These are phyloP conservation scores for Cryphonectria japonica DNA, from an alignment of 2,329 filamentous ascomycete species.

Conservation along the genomic window DNA sequence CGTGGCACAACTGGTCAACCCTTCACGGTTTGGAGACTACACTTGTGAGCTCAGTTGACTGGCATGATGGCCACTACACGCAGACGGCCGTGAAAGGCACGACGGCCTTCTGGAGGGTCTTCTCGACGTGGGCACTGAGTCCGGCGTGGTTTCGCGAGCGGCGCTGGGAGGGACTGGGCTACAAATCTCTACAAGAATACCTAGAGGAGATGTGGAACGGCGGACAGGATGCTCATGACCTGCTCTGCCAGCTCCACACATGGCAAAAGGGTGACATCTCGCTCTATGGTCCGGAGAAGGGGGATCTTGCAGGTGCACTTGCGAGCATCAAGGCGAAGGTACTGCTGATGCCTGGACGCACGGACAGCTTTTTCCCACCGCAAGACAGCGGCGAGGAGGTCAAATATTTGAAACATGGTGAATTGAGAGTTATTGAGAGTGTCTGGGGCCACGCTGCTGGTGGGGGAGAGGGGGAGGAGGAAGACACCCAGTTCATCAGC, in stretches of 20 bases:
- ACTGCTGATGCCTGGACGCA: constrained; percentile 16
- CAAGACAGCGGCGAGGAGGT: constrained; percentile 16
- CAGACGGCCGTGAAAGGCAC: constrained; percentile 43
- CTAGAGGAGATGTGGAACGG: constrained; percentile 69
- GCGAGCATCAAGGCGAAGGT: constrained; percentile 18
- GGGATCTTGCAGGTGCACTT: constrained; percentile 15
- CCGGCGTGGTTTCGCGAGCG: constrained; percentile 77
- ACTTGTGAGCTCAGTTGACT: constrained; percentile 47
- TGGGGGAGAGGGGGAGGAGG: neutral
- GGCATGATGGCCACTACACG: constrained; percentile 40
- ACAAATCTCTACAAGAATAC: constrained; percentile 71
- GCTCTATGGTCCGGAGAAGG: neutral
- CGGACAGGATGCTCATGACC: constrained; percentile 31
- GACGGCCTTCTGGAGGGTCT: constrained; percentile 67
- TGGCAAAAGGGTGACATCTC: constrained; percentile 19
- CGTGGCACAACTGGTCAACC: constrained; percentile 57
- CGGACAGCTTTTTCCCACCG: constrained; percentile 8
- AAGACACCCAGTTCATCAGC: constrained; percentile 11
- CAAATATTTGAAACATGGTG: neutral
- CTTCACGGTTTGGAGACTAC: constrained; percentile 57
- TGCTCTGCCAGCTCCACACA: constrained; percentile 27
- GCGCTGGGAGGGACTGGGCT: constrained; percentile 67
- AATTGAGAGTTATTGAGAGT: constrained; percentile 16
- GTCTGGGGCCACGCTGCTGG: constrained; percentile 17
- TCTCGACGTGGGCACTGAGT: constrained; percentile 81